Evolutionary conservation across 495 filamentous ascomycete genomes (phyloP), one percentile per base, ranked within the genome.

Genomic region (Tuber indicum): DNA sequence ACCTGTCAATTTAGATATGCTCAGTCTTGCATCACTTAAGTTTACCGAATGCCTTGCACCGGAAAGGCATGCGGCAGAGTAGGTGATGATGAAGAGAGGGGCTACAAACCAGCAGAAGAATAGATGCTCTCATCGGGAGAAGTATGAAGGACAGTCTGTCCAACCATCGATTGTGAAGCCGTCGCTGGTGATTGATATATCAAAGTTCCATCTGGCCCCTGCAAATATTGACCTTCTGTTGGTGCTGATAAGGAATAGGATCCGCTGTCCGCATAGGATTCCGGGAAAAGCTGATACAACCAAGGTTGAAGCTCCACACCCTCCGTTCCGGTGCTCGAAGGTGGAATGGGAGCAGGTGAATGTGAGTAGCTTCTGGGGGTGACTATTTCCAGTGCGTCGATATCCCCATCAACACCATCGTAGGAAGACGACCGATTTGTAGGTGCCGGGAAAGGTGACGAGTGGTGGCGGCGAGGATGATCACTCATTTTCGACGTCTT

Each of bases 361-460:
- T 82, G 73, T 66, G 81, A 77, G 72, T 82, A 82, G 46, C 74
- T 82, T 73, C 81, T 82, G 41, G 81, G 81, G 10, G 79, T 82
- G 46, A 76, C 72, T 70, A 81, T 81, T 70, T 81, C 79, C 32
- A 80, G 78, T 26, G 75, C 78, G 14, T 81, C 79, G 52, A 81
- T 81, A 75, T 43, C 72, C 39, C 81, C 81, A 69, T 45, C 81
- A 45, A 74, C 73, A 42, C 76, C 74, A 44, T 72, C 76, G 45
- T 75, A 78, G 52, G 81, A 78, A 44, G 79, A 76, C 26, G 76
- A 77, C 46, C 77, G 74, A 76, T 77, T 77, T 44, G 76, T 46
- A 21, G 81, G 46, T 71, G 76, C 46, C 32, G 70, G 66, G 70
- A 78, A 82, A 7, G 72, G 74, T 10, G 41, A 46, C 44, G 77